phyloP scores from a whole-genome alignment of 2,329 filamentous ascomycete genomes.

The Exophiala aquamarina region DNA sequence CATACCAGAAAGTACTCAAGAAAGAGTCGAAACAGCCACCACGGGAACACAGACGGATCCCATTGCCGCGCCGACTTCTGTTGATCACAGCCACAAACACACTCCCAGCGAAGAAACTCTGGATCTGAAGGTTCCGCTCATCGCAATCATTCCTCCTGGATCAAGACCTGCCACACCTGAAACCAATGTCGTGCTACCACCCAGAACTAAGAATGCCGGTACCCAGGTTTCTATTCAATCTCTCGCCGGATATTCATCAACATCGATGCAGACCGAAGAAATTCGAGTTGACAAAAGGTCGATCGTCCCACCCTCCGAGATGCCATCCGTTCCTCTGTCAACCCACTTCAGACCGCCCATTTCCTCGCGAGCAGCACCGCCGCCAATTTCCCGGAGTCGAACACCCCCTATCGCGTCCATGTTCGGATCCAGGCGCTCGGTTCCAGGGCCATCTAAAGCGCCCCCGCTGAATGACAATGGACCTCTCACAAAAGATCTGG shows the following conservation, averaged over 20 bases:
- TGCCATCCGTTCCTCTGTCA: slow-evolving; percentile 75
- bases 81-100: slow-evolving; percentile 20
- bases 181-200: slow-evolving; percentile 65
- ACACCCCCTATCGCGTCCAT: slow-evolving; percentile 37
- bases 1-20: slow-evolving; percentile 23
- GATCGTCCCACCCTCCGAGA: slow-evolving; percentile 70
- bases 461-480: slow-evolving; percentile 66
- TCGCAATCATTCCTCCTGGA: slow-evolving; percentile 84
- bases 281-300: slow-evolving; percentile 80
- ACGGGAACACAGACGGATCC: slow-evolving; percentile 26
- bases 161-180: slow-evolving; percentile 79
- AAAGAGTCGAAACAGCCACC: slow-evolving; percentile 22
- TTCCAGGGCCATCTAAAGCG: slow-evolving; percentile 19
- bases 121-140: slow-evolving; percentile 70
- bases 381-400: slow-evolving; percentile 17
- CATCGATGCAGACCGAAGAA: slow-evolving; percentile 81
- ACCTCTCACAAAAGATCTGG: slow-evolving; percentile 59
- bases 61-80: slow-evolving; percentile 4
- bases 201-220: slow-evolving; percentile 75
- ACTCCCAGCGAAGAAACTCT: slow-evolving; percentile 25
- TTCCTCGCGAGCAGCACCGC: slow-evolving; percentile 28
- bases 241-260: slow-evolving; percentile 50
- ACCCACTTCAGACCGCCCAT: slow-evolving; percentile 41
- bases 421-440: slow-evolving; percentile 25
- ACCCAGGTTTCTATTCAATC: slow-evolving; percentile 70